Percentiles rank a stretch among this genome's conserved stretches.
These are phyloP conservation scores for Talaromyces sp. DNA, from an alignment of 2,329 filamentous ascomycete species.

Conservation along the genomic window DNA sequence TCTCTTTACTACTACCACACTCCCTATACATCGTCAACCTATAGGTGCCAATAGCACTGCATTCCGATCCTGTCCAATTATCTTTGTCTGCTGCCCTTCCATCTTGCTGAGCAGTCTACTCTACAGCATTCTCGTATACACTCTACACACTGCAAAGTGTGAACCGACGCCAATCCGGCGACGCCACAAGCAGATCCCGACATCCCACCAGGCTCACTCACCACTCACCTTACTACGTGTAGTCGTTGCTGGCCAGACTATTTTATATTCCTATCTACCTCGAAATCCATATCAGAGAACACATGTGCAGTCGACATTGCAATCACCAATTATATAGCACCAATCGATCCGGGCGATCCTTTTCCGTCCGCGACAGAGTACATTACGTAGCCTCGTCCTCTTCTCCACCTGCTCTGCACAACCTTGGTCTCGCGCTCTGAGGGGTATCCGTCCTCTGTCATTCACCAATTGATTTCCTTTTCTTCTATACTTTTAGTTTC, in stretches of 20 bases:
- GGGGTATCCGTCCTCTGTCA: background rate
- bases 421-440: background rate
- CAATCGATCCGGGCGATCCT: constrained; percentile 1
- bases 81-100: background rate
- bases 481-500: background rate
- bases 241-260: background rate
- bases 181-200: constrained; percentile 8
- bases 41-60: background rate
- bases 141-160: no score
- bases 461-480: background rate
- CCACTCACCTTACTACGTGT: background rate
- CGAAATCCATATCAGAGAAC: background rate
- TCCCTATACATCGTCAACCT: no score
- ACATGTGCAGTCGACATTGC: background rate
- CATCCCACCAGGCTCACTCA: background rate
- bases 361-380: background rate
- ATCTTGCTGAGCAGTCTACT: background rate
- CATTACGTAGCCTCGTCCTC: constrained; percentile 1
- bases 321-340: background rate
- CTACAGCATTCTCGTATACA: background rate
- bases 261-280: background rate
- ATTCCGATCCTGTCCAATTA: background rate
- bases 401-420: constrained; percentile 10
- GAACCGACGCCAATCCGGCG: background rate
- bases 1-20: no score